Evolutionary conservation across 2,329 filamentous ascomycete species (phyloP).

Genomic region (Zarea fungicola): DNA sequence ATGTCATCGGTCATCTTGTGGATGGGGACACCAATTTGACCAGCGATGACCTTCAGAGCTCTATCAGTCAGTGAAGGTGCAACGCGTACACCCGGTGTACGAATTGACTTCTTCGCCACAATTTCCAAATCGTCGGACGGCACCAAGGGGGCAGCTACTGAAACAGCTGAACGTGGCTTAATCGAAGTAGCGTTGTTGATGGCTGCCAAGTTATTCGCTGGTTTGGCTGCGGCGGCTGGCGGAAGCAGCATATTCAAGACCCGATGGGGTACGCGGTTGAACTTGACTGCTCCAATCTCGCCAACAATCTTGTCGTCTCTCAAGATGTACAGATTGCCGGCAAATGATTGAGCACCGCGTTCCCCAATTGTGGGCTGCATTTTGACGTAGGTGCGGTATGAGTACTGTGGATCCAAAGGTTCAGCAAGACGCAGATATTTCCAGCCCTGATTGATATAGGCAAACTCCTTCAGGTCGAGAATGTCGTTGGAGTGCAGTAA

Average conservation of each 20-base stretch:
- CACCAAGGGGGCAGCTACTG: neutral
- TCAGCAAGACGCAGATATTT: conserved; percentile 44
- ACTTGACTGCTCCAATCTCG: conserved; percentile 51
- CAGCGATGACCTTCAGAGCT: neutral
- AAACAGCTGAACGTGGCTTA: no score
- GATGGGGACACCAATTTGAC: neutral
- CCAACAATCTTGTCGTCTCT: conserved; percentile 45
- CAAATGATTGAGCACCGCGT: conserved; percentile 43
- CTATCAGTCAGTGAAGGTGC: no score
- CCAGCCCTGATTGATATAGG: conserved; percentile 59
- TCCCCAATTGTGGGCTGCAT: conserved; percentile 42
- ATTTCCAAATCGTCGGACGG: neutral
- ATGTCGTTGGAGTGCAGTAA: conserved; percentile 53
- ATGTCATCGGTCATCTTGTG: neutral
- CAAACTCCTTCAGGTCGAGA: conserved; percentile 45
- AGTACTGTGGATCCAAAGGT: conserved; percentile 35
- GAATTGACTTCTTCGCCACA: neutral
- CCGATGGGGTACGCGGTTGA: conserved; percentile 61
- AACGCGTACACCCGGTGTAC: no score
- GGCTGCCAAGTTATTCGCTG: no score
- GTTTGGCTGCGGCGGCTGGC: neutral
- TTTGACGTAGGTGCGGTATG: conserved; percentile 50
- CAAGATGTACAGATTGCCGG: conserved; percentile 50
- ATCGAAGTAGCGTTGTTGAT: no score
- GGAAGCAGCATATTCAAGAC: conserved; percentile 60